Evolutionary conservation across 345 rosid genomes (phyloP).

Genomic region (Excoecaria agallocha): DNA sequence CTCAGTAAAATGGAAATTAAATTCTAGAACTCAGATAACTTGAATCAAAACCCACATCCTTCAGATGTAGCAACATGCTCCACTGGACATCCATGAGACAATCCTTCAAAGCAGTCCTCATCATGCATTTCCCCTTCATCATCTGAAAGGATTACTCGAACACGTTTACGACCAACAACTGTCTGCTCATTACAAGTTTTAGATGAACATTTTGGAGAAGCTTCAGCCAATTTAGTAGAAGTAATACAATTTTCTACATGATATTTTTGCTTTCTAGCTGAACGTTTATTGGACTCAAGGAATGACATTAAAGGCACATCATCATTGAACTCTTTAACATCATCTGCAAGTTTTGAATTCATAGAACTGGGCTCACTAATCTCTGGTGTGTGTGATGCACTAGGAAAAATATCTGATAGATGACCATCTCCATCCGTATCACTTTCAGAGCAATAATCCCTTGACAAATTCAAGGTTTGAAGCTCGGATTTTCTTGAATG

Average conservation of each 20-base stretch:
- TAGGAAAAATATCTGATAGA: constrained; percentile 39
- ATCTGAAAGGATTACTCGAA: constrained; percentile 71
- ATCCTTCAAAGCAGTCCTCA: constrained; percentile 38
- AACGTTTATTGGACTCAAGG: constrained; percentile 39
- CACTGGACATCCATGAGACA: constrained; percentile 19
- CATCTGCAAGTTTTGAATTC: constrained; percentile 31
- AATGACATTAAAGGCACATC: constrained; percentile 65
- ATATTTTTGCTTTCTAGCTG: constrained; percentile 32
- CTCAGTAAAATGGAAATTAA: constrained; percentile 17
- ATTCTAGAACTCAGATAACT: constrained; percentile 11
- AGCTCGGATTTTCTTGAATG: constrained; percentile 38
- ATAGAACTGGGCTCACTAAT: constrained; percentile 38
- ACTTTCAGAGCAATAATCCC: constrained; percentile 78
- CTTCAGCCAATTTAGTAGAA: constrained; percentile 28
- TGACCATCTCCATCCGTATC: constrained; percentile 70
- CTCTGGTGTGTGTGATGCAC: constrained; percentile 35
- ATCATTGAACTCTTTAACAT: constrained; percentile 47
- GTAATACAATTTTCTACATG: constrained; percentile 27
- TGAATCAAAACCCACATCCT: constrained; percentile 43
- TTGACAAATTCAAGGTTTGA: constrained; percentile 32
- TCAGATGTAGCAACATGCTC: constrained; percentile 53
- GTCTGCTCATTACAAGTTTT: constrained; percentile 47
- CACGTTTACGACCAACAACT: constrained; percentile 60
- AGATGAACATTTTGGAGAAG: constrained; percentile 35
- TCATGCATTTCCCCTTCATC: constrained; percentile 67